A percentile compares a stretch with the other conserved stretches of the same genome.
These are phyloP conservation scores for Wickerhamomyces ciferrii DNA, from an alignment of 805 yeast genomes.

Conservation along the genomic window DNA sequence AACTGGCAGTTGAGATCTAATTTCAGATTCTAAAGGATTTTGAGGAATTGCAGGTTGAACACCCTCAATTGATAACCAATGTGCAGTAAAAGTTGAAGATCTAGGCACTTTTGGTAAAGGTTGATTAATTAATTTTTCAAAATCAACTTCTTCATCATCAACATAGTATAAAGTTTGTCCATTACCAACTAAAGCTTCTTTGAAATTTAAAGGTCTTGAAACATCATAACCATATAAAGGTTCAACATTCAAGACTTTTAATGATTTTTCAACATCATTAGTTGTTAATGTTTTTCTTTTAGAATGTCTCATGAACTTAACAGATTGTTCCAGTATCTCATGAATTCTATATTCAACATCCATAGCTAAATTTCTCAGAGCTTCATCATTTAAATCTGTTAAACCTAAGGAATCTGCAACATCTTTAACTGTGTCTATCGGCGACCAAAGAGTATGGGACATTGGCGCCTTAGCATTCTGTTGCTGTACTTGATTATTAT, in stretches of 20 bases:
- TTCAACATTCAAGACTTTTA: conserved; percentile 84
- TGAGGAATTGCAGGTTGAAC: conserved; percentile 98
- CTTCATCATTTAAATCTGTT: conserved; percentile 76
- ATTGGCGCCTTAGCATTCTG: conserved; percentile 40
- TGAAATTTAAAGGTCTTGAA: conserved; percentile 63
- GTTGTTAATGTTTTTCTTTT: conserved; percentile 80
- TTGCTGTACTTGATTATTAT: not conserved
- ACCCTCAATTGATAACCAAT: conserved; percentile 98
- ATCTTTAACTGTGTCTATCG: conserved; percentile 93
- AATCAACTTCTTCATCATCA: conserved; percentile 90
- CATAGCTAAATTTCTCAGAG: conserved; percentile 93
- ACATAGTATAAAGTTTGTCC: conserved; percentile 92
- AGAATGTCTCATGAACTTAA: conserved; percentile 92
- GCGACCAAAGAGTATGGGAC: conserved; percentile 95
- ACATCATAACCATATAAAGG: conserved; percentile 88
- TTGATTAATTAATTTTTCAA: conserved; percentile 87
- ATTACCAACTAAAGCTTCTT: conserved; percentile 83
- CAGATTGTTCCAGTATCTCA: conserved; percentile 92
- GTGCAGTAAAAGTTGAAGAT: conserved; percentile 87
- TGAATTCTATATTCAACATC: conserved; percentile 98
- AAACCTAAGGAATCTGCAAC: conserved; percentile 92
- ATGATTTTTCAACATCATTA: conserved; percentile 74
- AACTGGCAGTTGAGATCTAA: conserved; percentile 70
- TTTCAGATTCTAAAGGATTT: conserved; percentile 78
- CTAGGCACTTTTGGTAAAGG: conserved; percentile 96